Conservation (phyloP, 2,329 filamentous ascomycete genomes). For the Aspergillus tubingensis region DNA sequence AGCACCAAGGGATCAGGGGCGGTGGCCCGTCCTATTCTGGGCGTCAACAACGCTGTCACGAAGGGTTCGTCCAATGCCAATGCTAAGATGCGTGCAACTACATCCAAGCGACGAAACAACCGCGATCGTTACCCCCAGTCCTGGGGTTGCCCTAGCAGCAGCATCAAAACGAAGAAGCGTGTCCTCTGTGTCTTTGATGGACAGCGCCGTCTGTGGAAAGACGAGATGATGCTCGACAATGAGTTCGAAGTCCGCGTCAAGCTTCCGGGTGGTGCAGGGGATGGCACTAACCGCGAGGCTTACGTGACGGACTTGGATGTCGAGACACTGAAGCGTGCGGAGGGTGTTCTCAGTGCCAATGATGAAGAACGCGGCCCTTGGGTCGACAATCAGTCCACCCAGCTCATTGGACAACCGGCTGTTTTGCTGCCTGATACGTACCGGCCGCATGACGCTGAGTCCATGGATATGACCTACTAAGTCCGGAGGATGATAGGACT, state of each 20-base stretch:
- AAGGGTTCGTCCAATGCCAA: constrained; percentile 46
- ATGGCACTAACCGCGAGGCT: constrained; percentile 77
- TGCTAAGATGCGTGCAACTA: constrained; percentile 68
- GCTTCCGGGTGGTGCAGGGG: constrained; percentile 71
- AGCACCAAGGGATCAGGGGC: constrained; percentile 51
- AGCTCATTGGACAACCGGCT: constrained; percentile 39
- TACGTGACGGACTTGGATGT: constrained; percentile 95
- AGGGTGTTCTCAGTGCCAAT: constrained; percentile 77
- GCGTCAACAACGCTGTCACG: constrained; percentile 47
- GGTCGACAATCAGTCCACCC: constrained; percentile 48
- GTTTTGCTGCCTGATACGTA: constrained; percentile 34
- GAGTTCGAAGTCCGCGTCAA: constrained; percentile 90
- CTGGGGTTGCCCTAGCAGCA: constrained; percentile 88
- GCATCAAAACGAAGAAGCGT: constrained; percentile 98
- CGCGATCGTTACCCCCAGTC: constrained; percentile 89
- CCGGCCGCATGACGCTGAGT: constrained; percentile 31
- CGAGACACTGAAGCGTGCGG: constrained; percentile 82
- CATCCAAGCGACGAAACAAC: constrained; percentile 75
- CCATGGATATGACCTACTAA: constrained; percentile 34
- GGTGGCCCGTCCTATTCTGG: constrained; percentile 54
- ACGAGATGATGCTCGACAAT: constrained; percentile 97
- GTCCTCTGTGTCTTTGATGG: constrained; percentile 93
- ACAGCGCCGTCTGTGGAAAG: constrained; percentile 83
- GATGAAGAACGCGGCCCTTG: constrained; percentile 86
- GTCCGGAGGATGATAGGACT: background rate